phyloP scores from a whole-genome alignment of 257 asterid genomes.

The Gentiana straminea region DNA sequence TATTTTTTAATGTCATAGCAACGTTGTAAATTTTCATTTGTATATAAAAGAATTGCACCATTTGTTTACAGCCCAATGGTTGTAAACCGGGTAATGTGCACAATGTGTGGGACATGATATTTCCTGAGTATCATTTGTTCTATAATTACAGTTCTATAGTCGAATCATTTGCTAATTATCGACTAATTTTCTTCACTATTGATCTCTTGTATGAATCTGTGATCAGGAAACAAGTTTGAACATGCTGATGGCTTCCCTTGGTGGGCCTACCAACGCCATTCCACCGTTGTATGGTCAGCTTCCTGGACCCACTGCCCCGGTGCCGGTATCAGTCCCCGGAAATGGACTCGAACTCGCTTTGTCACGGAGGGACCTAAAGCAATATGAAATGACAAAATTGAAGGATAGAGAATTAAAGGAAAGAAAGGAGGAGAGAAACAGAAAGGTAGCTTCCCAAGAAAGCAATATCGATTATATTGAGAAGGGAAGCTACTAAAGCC shows the following conservation, averaged over 20 bases:
- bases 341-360: neutral
- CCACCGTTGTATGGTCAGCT: constrained; percentile 9
- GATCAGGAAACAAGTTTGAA: too few relatives aligned
- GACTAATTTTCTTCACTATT: too few relatives aligned
- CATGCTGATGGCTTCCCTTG: constrained; percentile 28
- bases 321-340: constrained; percentile 1
- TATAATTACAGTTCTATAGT: too few relatives aligned
- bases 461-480: constrained; percentile 66
- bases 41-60: too few relatives aligned
- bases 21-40: too few relatives aligned
- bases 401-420: constrained; percentile 27
- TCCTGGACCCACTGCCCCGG: neutral
- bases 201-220: too few relatives aligned
- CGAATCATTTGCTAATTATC: too few relatives aligned
- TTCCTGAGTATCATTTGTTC: too few relatives aligned
- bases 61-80: too few relatives aligned
- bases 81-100: too few relatives aligned
- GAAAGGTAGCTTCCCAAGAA: constrained; percentile 78
- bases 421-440: constrained; percentile 58
- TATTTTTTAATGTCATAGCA: too few relatives aligned
- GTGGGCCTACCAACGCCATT: constrained; percentile 33
- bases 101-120: too few relatives aligned
- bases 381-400: constrained; percentile 23
- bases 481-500: constrained; percentile 86
- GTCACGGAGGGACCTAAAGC: constrained; percentile 10